These are phyloP conservation scores for Mesembryanthemum crystallinum DNA, from an alignment of 148 eudicot species.

Conservation along the genomic window DNA sequence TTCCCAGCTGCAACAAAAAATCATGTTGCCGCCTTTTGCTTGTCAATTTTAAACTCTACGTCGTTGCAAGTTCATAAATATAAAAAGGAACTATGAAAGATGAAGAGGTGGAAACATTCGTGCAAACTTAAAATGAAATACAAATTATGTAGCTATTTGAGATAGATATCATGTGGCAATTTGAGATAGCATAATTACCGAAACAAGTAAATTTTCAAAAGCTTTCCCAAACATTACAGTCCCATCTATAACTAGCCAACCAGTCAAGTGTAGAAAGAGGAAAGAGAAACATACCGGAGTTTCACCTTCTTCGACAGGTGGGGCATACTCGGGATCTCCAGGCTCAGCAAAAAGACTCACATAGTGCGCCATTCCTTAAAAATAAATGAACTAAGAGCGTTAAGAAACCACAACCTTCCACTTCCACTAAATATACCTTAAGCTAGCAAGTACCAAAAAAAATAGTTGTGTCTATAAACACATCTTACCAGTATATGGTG, in stretches of 20 bases:
- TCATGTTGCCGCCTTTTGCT: too few species aligned
- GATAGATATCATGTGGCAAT: too few species aligned
- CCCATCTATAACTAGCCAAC: neutral
- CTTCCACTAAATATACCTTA: neutral
- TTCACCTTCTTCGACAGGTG: slow-evolving; percentile 75
- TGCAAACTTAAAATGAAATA: neutral
- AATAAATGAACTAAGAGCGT: slow-evolving; percentile 1
- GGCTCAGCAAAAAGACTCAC: slow-evolving; percentile 81
- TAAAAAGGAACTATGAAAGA: too few species aligned
- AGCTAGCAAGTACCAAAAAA: neutral
- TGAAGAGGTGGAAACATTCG: too few species aligned
- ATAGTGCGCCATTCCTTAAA: slow-evolving; percentile 87
- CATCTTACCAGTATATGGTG: slow-evolving; percentile 74
- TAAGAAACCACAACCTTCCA: neutral
- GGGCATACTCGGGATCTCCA: slow-evolving; percentile 86
- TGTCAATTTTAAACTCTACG: too few species aligned
- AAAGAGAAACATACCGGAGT: slow-evolving; percentile 54
- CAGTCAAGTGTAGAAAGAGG: neutral
- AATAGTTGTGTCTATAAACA: too few species aligned
- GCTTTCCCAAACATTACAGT: neutral
- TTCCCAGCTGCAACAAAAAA: too few species aligned
- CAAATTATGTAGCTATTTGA: neutral
- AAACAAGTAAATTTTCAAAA: neutral
- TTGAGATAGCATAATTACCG: too few species aligned
- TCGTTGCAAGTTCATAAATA: too few species aligned